phyloP scores from a whole-genome alignment of 2,329 filamentous ascomycete genomes.

The Cladosporium sp. region DNA sequence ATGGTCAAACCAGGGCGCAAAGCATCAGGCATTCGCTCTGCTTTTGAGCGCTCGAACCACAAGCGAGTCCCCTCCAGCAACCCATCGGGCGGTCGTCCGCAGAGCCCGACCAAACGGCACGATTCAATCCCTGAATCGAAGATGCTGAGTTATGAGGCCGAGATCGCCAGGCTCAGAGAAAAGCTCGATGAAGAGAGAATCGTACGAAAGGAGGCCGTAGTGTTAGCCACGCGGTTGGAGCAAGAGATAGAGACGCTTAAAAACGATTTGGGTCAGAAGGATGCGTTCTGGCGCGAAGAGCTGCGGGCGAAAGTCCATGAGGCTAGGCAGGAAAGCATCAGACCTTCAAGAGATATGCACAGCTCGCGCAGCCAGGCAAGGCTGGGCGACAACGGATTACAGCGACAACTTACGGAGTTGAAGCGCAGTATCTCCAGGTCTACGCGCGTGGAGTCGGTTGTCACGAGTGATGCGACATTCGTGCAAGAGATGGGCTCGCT shows the following conservation, averaged over 20 bases:
- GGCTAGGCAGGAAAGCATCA: neutral
- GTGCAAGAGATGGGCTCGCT: slow-evolving; percentile 60
- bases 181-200: slow-evolving; percentile 29
- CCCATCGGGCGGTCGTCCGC: neutral
- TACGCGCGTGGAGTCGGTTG: slow-evolving; percentile 61
- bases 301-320: slow-evolving; percentile 19
- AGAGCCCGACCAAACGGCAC: slow-evolving; percentile 9
- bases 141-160: slow-evolving; percentile 19
- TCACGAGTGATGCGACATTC: slow-evolving; percentile 64
- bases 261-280: slow-evolving; percentile 19
- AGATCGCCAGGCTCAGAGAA: slow-evolving; percentile 25
- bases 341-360: neutral
- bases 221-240: slow-evolving; percentile 19
- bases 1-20: neutral
- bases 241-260: slow-evolving; percentile 21
- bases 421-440: slow-evolving; percentile 72
- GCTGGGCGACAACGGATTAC: slow-evolving; percentile 16
- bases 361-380: neutral
- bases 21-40: slow-evolving; percentile 10
- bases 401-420: slow-evolving; percentile 63
- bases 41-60: slow-evolving; percentile 13
- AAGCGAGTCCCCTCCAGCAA: neutral
- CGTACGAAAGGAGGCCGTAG: slow-evolving; percentile 24
- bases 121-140: neutral
- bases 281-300: slow-evolving; percentile 22